Evolutionary conservation across 352 stramenopile species (phyloP).

Genomic region (Phytopythium aichiense): DNA sequence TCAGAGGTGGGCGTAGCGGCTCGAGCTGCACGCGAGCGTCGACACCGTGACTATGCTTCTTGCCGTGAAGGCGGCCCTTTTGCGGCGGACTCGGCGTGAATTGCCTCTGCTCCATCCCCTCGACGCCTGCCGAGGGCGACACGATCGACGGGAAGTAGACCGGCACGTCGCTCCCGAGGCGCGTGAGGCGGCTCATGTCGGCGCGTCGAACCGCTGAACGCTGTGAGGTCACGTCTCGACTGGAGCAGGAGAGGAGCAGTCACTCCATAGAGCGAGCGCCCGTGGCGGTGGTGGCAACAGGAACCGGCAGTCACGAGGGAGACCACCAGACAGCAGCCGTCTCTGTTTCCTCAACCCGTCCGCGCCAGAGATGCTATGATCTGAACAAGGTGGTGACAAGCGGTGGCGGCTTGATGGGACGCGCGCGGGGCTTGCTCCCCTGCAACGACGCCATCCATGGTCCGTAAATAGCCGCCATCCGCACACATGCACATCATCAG

Average conservation of each 20-base stretch:
- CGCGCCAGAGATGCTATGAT: background rate
- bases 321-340: background rate
- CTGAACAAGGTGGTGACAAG: too few relatives aligned
- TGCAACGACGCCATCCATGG: too few relatives aligned
- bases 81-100: slow-evolving; percentile 58
- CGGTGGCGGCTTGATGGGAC: too few relatives aligned
- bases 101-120: slow-evolving; percentile 17
- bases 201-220: background rate
- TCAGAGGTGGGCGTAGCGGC: slow-evolving; percentile 36
- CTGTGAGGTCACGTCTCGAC: background rate
- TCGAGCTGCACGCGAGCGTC: slow-evolving; percentile 64
- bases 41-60: slow-evolving; percentile 45
- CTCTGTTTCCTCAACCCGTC: background rate
- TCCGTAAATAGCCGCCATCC: too few relatives aligned
- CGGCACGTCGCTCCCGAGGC: slow-evolving; percentile 29
- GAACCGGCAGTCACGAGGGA: background rate
- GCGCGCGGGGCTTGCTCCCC: too few relatives aligned
- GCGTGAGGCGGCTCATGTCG: slow-evolving; percentile 31
- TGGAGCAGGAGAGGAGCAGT: background rate
- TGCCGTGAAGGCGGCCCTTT: slow-evolving; percentile 38
- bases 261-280: background rate
- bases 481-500: too few relatives aligned
- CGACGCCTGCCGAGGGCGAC: slow-evolving; percentile 9
- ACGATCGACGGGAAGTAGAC: slow-evolving; percentile 58
- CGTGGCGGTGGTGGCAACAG: background rate